phyloP scores from a whole-genome alignment of 148 eudicot genomes.

The Dysphania ambrosioides region DNA sequence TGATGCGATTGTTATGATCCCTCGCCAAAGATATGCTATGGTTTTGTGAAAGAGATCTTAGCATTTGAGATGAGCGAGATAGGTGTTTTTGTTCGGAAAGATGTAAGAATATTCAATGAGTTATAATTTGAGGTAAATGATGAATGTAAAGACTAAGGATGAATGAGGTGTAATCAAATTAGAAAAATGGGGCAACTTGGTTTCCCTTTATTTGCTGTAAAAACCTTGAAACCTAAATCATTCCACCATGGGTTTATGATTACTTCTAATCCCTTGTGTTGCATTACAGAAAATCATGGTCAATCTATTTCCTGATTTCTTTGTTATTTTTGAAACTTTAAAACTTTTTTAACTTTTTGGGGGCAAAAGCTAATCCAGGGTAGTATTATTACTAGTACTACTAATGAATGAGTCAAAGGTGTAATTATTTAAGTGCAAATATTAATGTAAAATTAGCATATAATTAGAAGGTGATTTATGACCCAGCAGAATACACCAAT shows the following conservation, averaged over 20 bases:
- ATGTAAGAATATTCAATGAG: no score
- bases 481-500: constrained; percentile 13
- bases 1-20: no score
- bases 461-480: constrained; percentile 11
- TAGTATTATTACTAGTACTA: not conserved
- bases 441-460: constrained; percentile 16
- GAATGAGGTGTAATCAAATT: not conserved
- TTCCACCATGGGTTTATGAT: constrained; percentile 20
- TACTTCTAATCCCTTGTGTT: constrained; percentile 12
- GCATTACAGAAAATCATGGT: constrained; percentile 23
- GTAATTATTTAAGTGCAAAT: not conserved
- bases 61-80: no score
- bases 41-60: no score
- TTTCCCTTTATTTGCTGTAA: constrained; percentile 7
- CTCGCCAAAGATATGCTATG: no score
- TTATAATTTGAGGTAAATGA: no score
- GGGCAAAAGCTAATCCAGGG: not conserved
- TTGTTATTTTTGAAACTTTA: not conserved
- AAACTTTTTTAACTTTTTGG: not conserved
- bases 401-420: constrained; percentile 10
- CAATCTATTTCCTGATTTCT: not conserved
- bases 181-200: not conserved
- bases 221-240: constrained; percentile 4
- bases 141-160: no score
- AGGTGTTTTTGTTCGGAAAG: no score